phyloP scores from a whole-genome alignment of 2,329 filamentous ascomycete species.

The Rosellinia necatrix region DNA sequence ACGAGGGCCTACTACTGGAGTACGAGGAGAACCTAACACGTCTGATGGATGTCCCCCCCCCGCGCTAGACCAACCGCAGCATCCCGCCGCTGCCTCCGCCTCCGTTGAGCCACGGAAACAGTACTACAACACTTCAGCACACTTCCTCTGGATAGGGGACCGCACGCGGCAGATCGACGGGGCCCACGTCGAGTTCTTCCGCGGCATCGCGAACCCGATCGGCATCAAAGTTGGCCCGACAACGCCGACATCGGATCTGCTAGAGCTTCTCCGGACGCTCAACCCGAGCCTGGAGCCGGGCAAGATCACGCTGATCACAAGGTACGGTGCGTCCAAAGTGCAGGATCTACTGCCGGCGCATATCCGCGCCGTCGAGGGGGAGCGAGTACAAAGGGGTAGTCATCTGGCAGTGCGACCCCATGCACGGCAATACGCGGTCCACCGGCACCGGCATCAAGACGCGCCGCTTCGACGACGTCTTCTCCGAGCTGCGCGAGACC shows the following conservation, averaged over 20 bases:
- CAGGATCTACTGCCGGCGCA: slow-evolving; percentile 76
- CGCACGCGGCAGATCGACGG: slow-evolving; percentile 91
- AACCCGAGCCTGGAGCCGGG: slow-evolving; percentile 83
- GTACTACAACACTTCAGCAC: slow-evolving; percentile 92
- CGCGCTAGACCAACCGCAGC: slow-evolving; percentile 36
- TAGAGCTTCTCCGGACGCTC: slow-evolving; percentile 79
- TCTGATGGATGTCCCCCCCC: slow-evolving; percentile 68
- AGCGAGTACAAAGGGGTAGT: slow-evolving; percentile 71
- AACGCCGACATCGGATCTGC: slow-evolving; percentile 76
- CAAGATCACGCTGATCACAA: slow-evolving; percentile 94
- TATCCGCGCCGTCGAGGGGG: slow-evolving; percentile 83
- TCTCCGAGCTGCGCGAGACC: slow-evolving; percentile 82
- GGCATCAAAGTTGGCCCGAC: slow-evolving; percentile 94
- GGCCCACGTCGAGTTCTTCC: slow-evolving; percentile 96
- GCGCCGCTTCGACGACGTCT: slow-evolving; percentile 85
- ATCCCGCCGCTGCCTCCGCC: slow-evolving; percentile 37
- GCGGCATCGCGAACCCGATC: slow-evolving; percentile 92
- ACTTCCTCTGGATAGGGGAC: slow-evolving; percentile 98
- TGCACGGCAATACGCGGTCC: slow-evolving; percentile 83
- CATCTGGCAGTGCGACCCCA: slow-evolving; percentile 98
- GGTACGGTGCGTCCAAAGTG: slow-evolving; percentile 84
- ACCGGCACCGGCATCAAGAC: slow-evolving; percentile 87
- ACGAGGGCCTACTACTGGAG: slow-evolving; percentile 91
- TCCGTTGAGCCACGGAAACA: slow-evolving; percentile 60
- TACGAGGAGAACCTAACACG: slow-evolving; percentile 91